A percentile compares a stretch with the other conserved stretches of the same genome.
Conservation (phyloP, 208 protist species). For the Naegleria lovaniensis region DNA sequence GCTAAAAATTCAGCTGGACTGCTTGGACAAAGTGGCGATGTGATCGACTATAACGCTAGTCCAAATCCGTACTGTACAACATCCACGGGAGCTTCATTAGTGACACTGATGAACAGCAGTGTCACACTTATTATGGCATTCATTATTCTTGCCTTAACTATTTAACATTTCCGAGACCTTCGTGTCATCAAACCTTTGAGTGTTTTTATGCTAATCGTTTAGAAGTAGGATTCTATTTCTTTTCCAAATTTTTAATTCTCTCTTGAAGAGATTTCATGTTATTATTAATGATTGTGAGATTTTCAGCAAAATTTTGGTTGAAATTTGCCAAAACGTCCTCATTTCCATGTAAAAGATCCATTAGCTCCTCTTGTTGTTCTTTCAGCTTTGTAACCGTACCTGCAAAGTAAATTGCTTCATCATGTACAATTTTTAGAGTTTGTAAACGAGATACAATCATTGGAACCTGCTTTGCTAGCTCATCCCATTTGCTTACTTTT, state of each 20-base stretch:
- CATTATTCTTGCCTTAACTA: not conserved
- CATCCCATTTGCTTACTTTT: not conserved
- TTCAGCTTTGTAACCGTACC: not conserved
- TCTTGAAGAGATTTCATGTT: not conserved
- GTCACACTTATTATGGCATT: not conserved
- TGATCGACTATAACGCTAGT: not conserved
- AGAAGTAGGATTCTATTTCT: not conserved
- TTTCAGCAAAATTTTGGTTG: not conserved
- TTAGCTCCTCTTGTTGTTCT: not conserved
- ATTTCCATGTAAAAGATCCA: not conserved
- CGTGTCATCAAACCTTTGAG: too few relatives aligned
- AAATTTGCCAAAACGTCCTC: not conserved
- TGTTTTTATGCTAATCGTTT: too few relatives aligned
- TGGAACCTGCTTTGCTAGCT: not conserved
- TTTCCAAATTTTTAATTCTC: not conserved
- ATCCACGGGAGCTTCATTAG: not conserved
- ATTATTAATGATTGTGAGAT: not conserved
- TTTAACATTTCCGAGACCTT: not conserved
- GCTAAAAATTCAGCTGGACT: not conserved
- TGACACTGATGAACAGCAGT: not conserved
- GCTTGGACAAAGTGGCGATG: not conserved
- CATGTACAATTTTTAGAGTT: constrained; percentile 10
- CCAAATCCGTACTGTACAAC: not conserved
- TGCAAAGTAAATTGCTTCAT: constrained; percentile 4
- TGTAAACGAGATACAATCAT: not conserved